Percentiles rank a stretch among this genome's conserved stretches.
phyloP scores from a whole-genome alignment of 2,329 filamentous ascomycete species.

The Fusarium subtropicale region DNA sequence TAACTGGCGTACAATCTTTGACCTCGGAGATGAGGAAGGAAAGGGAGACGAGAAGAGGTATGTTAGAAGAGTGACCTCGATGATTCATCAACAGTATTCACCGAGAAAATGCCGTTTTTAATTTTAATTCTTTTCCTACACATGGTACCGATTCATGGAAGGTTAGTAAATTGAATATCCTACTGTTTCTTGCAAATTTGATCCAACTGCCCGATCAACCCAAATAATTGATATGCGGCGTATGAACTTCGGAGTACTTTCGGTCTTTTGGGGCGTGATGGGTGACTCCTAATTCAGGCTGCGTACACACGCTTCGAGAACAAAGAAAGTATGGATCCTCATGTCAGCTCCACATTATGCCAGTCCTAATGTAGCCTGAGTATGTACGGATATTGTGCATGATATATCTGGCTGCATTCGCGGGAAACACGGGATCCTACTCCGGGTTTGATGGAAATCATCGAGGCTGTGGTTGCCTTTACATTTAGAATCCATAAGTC shows the following conservation, averaged over 20 bases:
- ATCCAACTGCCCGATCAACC: not conserved
- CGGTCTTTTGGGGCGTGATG: slow-evolving; percentile 15
- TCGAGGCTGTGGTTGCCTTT: not conserved
- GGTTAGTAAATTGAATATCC: not conserved
- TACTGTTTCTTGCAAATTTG: not conserved
- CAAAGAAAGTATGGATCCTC: not conserved
- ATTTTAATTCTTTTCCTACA: not conserved
- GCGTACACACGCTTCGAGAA: slow-evolving; percentile 17
- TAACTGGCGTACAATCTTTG: not conserved
- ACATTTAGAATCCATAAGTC: not conserved
- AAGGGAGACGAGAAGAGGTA: not conserved
- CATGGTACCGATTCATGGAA: not conserved
- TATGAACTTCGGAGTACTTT: slow-evolving; percentile 30
- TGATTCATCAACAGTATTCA: not conserved
- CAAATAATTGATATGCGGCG: not conserved
- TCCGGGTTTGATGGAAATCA: slow-evolving; percentile 3
- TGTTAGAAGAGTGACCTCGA: not conserved
- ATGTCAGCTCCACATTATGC: slow-evolving; percentile 11
- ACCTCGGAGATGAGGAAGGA: not conserved
- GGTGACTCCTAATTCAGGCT: slow-evolving; percentile 6
- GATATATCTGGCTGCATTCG: not conserved
- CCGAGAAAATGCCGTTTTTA: not conserved
- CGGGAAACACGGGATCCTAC: slow-evolving; percentile 17
- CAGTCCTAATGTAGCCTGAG: not conserved
- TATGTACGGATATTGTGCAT: not conserved